These are phyloP conservation scores for Hymenoscyphus scutula DNA, from an alignment of 2,329 filamentous ascomycete genomes.

Conservation along the genomic window DNA sequence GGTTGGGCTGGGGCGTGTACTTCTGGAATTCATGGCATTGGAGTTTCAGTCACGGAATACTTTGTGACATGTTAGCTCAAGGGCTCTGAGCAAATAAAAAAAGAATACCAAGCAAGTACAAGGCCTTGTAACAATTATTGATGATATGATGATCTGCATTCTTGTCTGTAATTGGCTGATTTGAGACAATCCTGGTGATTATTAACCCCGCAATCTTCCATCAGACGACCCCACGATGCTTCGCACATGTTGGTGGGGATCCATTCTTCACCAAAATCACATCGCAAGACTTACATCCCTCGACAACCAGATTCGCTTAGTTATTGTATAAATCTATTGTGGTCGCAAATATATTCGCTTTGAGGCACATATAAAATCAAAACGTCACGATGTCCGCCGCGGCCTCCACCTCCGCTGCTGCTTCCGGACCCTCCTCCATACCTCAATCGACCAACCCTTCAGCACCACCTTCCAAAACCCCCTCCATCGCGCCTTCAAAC, in stretches of 20 bases:
- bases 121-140: constrained; percentile 1
- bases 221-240: constrained; percentile 15
- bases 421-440: background rate
- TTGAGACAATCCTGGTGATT: constrained; percentile 9
- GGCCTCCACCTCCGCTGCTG: constrained; percentile 8
- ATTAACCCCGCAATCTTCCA: constrained; percentile 21
- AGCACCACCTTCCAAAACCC: constrained; percentile 7
- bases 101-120: constrained; percentile 24
- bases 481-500: constrained; percentile 11
- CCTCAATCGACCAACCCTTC: constrained; percentile 5
- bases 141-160: constrained; percentile 4
- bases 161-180: background rate
- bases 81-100: constrained; percentile 32
- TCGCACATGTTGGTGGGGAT: background rate
- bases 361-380: background rate
- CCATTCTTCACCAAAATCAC: background rate
- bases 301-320: background rate
- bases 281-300: background rate
- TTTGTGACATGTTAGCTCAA: constrained; percentile 25
- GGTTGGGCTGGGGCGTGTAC: constrained; percentile 33
- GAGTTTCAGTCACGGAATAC: constrained; percentile 32
- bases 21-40: constrained; percentile 35
- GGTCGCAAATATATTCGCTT: background rate
- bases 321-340: background rate
- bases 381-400: constrained; percentile 7